Conservation (phyloP, 345 rosid species). For the Diplotaxis tenuifolia region DNA sequence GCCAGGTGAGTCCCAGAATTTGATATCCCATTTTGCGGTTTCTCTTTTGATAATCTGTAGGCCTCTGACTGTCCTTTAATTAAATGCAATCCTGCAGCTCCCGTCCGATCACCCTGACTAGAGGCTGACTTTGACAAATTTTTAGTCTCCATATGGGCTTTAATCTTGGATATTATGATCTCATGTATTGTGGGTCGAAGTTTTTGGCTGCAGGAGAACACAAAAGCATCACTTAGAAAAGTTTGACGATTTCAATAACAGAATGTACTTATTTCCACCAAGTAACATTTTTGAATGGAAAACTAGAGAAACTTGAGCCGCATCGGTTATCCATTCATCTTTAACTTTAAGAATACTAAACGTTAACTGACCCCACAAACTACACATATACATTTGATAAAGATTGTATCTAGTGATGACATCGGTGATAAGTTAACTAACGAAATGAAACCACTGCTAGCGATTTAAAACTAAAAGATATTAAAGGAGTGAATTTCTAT, state of each 20-base stretch:
- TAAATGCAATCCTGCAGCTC: constrained; percentile 45
- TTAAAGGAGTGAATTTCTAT: neutral
- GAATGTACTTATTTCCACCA: neutral
- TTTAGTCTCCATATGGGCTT: constrained; percentile 58
- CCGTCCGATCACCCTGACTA: constrained; percentile 51
- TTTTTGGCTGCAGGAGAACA: constrained; percentile 68
- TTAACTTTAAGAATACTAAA: constrained; percentile 11
- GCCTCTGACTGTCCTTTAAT: constrained; percentile 68
- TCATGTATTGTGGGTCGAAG: constrained; percentile 95
- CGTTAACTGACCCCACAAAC: neutral
- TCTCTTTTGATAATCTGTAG: constrained; percentile 65
- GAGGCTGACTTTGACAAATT: constrained; percentile 61
- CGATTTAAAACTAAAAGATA: constrained; percentile 15
- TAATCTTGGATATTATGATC: constrained; percentile 82
- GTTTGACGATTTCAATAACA: neutral
- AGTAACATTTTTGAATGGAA: constrained; percentile 8
- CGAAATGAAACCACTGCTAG: constrained; percentile 1
- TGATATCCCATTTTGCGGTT: constrained; percentile 76
- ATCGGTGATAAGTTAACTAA: constrained; percentile 16
- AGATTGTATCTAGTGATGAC: constrained; percentile 20
- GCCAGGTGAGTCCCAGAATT: constrained; percentile 63
- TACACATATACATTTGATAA: constrained; percentile 15
- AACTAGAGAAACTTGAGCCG: constrained; percentile 25
- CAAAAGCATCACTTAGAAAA: constrained; percentile 23
- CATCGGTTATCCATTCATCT: neutral